Base-by-base conservation (phyloP, 805 yeast genomes). In the Saturnispora serradocipensis region DNA sequence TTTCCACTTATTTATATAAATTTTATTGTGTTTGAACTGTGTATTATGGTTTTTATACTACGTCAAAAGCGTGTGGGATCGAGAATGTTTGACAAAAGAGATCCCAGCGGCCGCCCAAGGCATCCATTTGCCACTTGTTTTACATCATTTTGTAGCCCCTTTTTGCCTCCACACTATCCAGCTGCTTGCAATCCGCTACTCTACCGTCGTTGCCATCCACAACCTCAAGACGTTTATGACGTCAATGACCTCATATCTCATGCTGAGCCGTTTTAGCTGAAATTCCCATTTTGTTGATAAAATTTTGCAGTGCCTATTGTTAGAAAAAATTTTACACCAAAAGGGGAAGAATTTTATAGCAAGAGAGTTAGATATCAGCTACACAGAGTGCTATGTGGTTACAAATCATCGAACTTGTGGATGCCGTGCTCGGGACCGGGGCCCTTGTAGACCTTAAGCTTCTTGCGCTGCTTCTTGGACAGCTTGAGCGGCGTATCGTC, bases 371-470 rank as follows among this genome's bases (percentile, higher is more conserved):
- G 42, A 16, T 10, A 38, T 3, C 11, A 15, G 42, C 24, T 11
- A 38, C 18, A 35, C 7, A 35, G 10, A 10, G 20, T 35, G 39
- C 18, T n/a, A 35, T 35, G 7, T 10, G 18, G 5, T 32, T 53
- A 55, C 43, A 55, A 32, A 52, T 75, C 89, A 8, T 82, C 88
- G 59, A 84, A 84, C 57, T 69, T 78, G 42, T 75, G 70, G 49
- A 84, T 82, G 0, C 88, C 88, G 56, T 81, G 86, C 51, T 78
- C 82, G 49, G 76, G 80, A 32, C 72, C 72, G 45, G 75, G 81
- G 53, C 70, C 55, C 49, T 77, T 78, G 44, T 69, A 66, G 43
- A 68, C 67, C 56, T 72, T 71, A 49, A 68, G 64, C 51, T 67
- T 69, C 45, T 62, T 61, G 27, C 62, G 61, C 38, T 56, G 56